Base-by-base conservation (phyloP, 108 stramenopile species). In the Cyclostephanos tholiformis region DNA sequence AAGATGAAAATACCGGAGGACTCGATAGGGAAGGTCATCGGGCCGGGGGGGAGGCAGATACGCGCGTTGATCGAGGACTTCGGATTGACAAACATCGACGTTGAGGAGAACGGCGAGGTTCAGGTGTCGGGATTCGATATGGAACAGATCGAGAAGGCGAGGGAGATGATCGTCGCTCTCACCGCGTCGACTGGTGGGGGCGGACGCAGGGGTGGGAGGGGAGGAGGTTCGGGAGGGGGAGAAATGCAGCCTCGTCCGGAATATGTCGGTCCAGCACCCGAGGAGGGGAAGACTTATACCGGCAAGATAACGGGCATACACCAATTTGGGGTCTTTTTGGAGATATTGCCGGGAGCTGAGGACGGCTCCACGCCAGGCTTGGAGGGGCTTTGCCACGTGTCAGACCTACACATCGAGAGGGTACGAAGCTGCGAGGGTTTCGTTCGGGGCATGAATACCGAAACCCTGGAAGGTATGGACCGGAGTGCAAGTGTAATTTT, bases 31-130 rank as follows among this genome's bases (percentile, higher is more conserved):
- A 92, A 92, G 65, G 74, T 96, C 14, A 94, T 96, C 68, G 95
- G 95, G 14, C 92, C 92, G 2, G 90, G 93, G 22, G 95, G 95
- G 16, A 90, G 86, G 59, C 91, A 92, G 59, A 93, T 96, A 27
- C 75, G 89, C 44, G 90, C 89, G 12, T 81, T 96, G 36, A 96
- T 96, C 59, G 95, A 92, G 68, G 92, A 93, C 72, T 91, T 85
- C 69, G 86, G 79, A 53, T 75, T 96, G 13, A 63, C 63, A 14
- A 87, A 89, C 57, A 86, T 91, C 66, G 80, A 93, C 68, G 90
- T 95, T 5, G 71, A 79, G 35, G 86, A 91, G 63, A 79, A 87
- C 67, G 88, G 89, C 35, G 67, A 70, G 23, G 79, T 95, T 23
- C 91, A 90, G 69, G 46, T 93, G 10, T 84, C 82, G 10, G 87